Evolutionary conservation across 1,139 yeast species (phyloP), one percentile per base, ranked within the genome.

Genomic region (Kodamaea plutei): DNA sequence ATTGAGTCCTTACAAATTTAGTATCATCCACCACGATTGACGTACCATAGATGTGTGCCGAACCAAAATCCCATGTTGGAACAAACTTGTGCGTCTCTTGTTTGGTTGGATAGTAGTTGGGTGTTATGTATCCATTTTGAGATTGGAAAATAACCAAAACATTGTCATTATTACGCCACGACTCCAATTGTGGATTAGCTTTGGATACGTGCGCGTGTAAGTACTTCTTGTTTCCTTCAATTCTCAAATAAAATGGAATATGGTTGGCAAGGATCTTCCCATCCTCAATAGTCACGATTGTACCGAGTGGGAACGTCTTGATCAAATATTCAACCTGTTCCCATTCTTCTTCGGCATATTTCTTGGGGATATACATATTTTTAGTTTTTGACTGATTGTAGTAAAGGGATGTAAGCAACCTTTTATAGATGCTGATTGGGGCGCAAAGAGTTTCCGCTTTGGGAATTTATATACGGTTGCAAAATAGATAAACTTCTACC

Each of bases 41-140:
- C 25, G 52, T 65, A 3, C 87, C 87, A 34, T 73, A 60, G 24
- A 73, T 64, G 45, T 80, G 85, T 22, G 74, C 79, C 4, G 76
- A 57, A 2, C 76, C 78, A 56, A 74, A 80, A 51, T 76, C 80
- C 88, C 87, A 80, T 0, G 88, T 80, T 8, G 87, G 85, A 7
- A 79, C 88, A 23, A 65, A 70, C 44, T 77, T 79, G 39, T 77
- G 82, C 16, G 80, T 73, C 30, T 65, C 67, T 40, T 65, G 58
- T 54, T 80, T 79, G 2, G 68, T 64, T 2, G 76, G 71, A 46
- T 80, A 79, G 64, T 79, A 79, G 10, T 68, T 56, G 3, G 88
- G 85, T 6, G 80, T 58, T 20, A 79, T 69, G 48, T 80, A 80
- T 2, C 76, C 61, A 44, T 76, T 66, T 4, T 53, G 58, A 4